These are phyloP conservation scores for Nepenthes mirabilis DNA, from an alignment of 148 eudicot genomes.

Conservation along the genomic window DNA sequence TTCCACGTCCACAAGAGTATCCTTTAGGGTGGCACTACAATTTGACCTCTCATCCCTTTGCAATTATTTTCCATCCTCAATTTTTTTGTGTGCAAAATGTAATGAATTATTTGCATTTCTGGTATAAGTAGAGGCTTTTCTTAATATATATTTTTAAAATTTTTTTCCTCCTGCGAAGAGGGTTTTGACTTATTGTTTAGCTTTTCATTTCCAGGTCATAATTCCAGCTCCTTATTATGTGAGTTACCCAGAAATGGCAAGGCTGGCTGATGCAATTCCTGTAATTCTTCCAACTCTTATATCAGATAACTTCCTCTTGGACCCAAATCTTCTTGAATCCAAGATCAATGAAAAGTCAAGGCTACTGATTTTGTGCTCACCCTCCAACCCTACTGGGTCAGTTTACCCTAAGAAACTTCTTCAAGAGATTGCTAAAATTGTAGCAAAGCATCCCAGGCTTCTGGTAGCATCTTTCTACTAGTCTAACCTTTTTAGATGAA, in stretches of 20 bases:
- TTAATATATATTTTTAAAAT: background rate
- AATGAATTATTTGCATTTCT: background rate
- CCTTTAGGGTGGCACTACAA: too few relatives aligned
- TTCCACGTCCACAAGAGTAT: too few relatives aligned
- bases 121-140: background rate
- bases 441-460: constrained; percentile 76
- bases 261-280: constrained; percentile 90
- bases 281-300: constrained; percentile 68
- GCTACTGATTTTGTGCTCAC: constrained; percentile 80
- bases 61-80: background rate
- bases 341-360: constrained; percentile 74
- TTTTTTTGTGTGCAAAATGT: too few relatives aligned
- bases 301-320: constrained; percentile 67
- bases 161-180: background rate
- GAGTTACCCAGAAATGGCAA: constrained; percentile 94
- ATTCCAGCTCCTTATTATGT: constrained; percentile 95
- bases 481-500: background rate
- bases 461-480: constrained; percentile 27
- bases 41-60: background rate
- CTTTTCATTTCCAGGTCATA: constrained; percentile 44
- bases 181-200: constrained; percentile 1
- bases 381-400: constrained; percentile 89
- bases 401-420: constrained; percentile 74
- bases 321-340: constrained; percentile 74
- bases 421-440: constrained; percentile 71